Evolutionary conservation across 768 basidiomycete genomes (phyloP), one percentile per base, ranked within the genome.

Genomic region (Mycena vulgaris): DNA sequence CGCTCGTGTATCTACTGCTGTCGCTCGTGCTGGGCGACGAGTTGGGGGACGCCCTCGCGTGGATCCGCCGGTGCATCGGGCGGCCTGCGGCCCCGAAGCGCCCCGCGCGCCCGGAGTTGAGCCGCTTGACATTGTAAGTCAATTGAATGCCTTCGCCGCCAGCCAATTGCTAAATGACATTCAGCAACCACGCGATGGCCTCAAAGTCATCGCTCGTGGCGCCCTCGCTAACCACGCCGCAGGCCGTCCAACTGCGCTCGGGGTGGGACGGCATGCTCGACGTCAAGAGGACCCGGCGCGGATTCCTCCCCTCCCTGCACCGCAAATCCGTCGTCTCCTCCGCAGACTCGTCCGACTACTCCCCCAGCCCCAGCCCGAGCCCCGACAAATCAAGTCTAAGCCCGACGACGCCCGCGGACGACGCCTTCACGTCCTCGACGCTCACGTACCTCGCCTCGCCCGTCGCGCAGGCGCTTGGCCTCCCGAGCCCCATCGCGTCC

Each of bases 241-340:
- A 63, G 39, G n/a, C 62, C 1, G 57, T 69, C 8, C 62, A 69
- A 17, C 63, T 69, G 30, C 68, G 68, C 25, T 88, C 87, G 3
- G 87, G 85, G 14, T 88, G 87, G 87, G 86, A 87, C 65, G 86
- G 86, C 57, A 83, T 83, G 78, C 76, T 85, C 35, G 81, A 83
- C 57, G 69, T 76, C 55, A 84, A 81, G 76, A 52, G 27, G 35
- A 45, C 23, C 25, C 35, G 53, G 23, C 65, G 72, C 30, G 52
- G 51, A 5, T 5, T 21, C 42, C n/a, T 45, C 19, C 21, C 21
- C 53, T 8, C 59, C 64, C 27, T 72, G 68, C 37, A 72, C 52
- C 53, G 75, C 59, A 63, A 77, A 68, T 52, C 75, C 75, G 30
- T 75, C 75, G 33, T 75, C 30, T 55, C 75, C 71, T 28, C 51